Conservation (phyloP, 75 land plant species). For the Pinus taeda region DNA sequence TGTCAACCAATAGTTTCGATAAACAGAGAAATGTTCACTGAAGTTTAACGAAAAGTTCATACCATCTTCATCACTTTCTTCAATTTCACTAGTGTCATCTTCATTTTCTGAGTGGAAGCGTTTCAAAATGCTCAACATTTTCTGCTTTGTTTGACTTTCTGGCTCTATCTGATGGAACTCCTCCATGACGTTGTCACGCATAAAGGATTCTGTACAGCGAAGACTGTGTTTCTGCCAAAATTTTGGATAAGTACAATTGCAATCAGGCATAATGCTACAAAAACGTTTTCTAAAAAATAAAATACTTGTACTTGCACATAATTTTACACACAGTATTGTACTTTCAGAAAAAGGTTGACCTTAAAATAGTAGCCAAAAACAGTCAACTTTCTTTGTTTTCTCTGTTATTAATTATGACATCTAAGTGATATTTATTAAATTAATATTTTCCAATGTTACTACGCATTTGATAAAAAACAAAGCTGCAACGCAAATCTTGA, state of each 20-base stretch:
- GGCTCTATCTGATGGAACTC: constrained; percentile 56
- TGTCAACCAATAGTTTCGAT: neutral
- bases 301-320: too few relatives aligned
- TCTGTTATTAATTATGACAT: too few relatives aligned
- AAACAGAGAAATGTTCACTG: neutral
- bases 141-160: constrained; percentile 45
- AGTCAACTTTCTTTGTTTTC: too few relatives aligned
- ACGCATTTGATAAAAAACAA: too few relatives aligned
- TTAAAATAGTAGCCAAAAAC: too few relatives aligned
- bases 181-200: constrained; percentile 78
- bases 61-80: constrained; percentile 40
- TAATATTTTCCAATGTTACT: too few relatives aligned
- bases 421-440: too few relatives aligned
- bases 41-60: neutral
- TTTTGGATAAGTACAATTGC: neutral
- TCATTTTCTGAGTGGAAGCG: constrained; percentile 58
- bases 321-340: too few relatives aligned
- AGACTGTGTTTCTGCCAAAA: constrained; percentile 67
- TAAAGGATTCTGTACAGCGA: constrained; percentile 89
- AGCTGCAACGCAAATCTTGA: too few relatives aligned
- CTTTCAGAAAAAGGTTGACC: too few relatives aligned
- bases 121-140: constrained; percentile 69
- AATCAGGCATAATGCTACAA: too few relatives aligned
- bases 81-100: constrained; percentile 6
- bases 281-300: too few relatives aligned